A percentile compares a stretch with the other conserved stretches of the same genome.
Evolutionary conservation across 257 asterid species (phyloP).

Genomic region (Haberlea rhodopensis): DNA sequence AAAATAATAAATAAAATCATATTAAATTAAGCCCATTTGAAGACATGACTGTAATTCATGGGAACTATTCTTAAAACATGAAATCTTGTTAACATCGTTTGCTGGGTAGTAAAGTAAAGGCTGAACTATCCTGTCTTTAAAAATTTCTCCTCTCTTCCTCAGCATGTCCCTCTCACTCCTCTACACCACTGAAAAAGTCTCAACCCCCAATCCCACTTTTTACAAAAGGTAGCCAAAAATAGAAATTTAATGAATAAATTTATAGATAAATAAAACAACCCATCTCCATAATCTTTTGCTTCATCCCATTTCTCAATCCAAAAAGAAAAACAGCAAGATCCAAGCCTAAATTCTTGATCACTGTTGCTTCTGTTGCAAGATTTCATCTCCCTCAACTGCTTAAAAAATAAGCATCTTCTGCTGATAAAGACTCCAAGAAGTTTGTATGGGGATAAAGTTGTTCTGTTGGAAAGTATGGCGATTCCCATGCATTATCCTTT

Average conservation of each 20-base stretch:
- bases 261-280: background rate
- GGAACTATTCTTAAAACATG: background rate
- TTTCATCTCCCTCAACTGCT: constrained; percentile 37
- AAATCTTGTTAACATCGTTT: background rate
- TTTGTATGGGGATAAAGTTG: constrained; percentile 23
- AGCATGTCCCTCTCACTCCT: background rate
- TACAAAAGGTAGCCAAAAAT: constrained; percentile 13
- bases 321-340: constrained; percentile 13
- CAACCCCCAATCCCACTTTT: constrained; percentile 17
- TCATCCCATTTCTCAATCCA: constrained; percentile 19
- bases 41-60: background rate
- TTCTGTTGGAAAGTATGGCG: constrained; percentile 53
- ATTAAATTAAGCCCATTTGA: too few relatives aligned
- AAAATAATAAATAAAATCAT: too few relatives aligned
- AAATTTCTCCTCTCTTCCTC: constrained; percentile 15
- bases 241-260: background rate
- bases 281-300: constrained; percentile 8
- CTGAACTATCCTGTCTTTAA: constrained; percentile 18
- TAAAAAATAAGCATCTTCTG: constrained; percentile 46
- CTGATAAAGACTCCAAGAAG: constrained; percentile 35
- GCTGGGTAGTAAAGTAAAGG: background rate
- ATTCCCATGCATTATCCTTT: constrained; percentile 56
- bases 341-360: constrained; percentile 1
- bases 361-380: constrained; percentile 53
- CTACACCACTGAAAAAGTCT: too few relatives aligned